Evolutionary conservation across 805 yeast genomes (phyloP).

Genomic region (Brettanomyces bruxellensis): DNA sequence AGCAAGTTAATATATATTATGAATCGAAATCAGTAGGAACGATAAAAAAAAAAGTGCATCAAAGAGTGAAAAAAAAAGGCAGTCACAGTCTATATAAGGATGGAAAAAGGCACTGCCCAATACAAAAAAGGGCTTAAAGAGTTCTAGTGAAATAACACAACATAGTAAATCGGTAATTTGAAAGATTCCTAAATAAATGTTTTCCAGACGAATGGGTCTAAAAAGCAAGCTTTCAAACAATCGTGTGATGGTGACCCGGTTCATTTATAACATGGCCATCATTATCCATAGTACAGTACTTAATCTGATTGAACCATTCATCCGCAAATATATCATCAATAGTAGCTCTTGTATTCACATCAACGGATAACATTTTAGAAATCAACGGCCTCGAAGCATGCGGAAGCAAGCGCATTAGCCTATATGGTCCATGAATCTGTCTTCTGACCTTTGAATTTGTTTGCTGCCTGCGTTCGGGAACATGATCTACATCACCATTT

Average conservation of each 20-base stretch:
- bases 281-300: slow-evolving; percentile 46
- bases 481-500: slow-evolving; percentile 2
- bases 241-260: slow-evolving; percentile 42
- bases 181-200: no score
- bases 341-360: slow-evolving; percentile 54
- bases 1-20: not conserved
- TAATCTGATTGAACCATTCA: slow-evolving; percentile 61
- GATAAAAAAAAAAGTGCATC: not conserved
- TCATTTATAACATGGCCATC: slow-evolving; percentile 33
- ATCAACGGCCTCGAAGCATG: slow-evolving; percentile 76
- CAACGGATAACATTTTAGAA: slow-evolving; percentile 55
- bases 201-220: no score
- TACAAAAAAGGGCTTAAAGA: not conserved
- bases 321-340: slow-evolving; percentile 57
- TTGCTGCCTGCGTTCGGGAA: slow-evolving; percentile 27
- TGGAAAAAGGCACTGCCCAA: not conserved
- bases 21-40: not conserved
- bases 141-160: no score
- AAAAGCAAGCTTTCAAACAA: slow-evolving; percentile 19
- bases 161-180: no score
- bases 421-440: slow-evolving; percentile 74
- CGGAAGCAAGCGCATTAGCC: slow-evolving; percentile 72
- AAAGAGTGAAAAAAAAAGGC: not conserved
- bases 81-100: not conserved
- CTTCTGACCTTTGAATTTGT: slow-evolving; percentile 30